These are phyloP conservation scores for Nemania diffusa DNA, from an alignment of 2,329 filamentous ascomycete genomes.

Conservation along the genomic window DNA sequence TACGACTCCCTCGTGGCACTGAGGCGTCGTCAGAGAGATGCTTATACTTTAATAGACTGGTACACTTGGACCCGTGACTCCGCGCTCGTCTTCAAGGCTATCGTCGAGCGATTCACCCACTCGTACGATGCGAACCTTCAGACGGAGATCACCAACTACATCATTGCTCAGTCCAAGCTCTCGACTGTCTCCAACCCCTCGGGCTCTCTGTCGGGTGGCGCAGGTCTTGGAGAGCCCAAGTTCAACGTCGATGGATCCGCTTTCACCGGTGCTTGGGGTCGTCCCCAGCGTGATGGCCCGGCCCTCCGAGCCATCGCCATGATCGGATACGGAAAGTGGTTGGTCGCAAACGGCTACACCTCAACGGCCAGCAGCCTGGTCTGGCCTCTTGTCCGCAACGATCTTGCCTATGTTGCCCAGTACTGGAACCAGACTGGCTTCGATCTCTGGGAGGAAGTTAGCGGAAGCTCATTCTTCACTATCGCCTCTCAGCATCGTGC, in stretches of 20 bases:
- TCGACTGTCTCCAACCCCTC: slow-evolving; percentile 77
- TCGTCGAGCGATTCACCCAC: slow-evolving; percentile 73
- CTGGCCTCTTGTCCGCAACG: slow-evolving; percentile 81
- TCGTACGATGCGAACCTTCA: slow-evolving; percentile 69
- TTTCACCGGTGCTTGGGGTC: slow-evolving; percentile 77
- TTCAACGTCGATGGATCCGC: slow-evolving; percentile 72
- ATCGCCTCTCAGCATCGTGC: slow-evolving; percentile 74
- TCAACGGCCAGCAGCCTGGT: slow-evolving; percentile 65
- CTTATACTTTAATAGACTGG: slow-evolving; percentile 64
- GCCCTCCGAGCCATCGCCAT: slow-evolving; percentile 76
- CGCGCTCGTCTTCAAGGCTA: slow-evolving; percentile 73
- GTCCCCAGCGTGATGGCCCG: slow-evolving; percentile 83
- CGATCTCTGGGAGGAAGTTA: slow-evolving; percentile 87
- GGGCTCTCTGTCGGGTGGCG: slow-evolving; percentile 63
- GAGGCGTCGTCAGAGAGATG: neutral
- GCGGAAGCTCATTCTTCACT: slow-evolving; percentile 83
- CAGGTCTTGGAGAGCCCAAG: slow-evolving; percentile 77
- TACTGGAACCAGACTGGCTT: slow-evolving; percentile 76
- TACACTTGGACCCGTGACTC: slow-evolving; percentile 84
- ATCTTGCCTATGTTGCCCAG: slow-evolving; percentile 78
- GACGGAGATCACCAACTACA: slow-evolving; percentile 72
- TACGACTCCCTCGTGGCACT: neutral
- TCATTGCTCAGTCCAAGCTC: slow-evolving; percentile 72
- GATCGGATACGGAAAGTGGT: slow-evolving; percentile 72
- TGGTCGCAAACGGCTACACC: slow-evolving; percentile 73